These are phyloP conservation scores for Colletotrichum sp. DNA, from an alignment of 2,329 filamentous ascomycete genomes.

Conservation along the genomic window DNA sequence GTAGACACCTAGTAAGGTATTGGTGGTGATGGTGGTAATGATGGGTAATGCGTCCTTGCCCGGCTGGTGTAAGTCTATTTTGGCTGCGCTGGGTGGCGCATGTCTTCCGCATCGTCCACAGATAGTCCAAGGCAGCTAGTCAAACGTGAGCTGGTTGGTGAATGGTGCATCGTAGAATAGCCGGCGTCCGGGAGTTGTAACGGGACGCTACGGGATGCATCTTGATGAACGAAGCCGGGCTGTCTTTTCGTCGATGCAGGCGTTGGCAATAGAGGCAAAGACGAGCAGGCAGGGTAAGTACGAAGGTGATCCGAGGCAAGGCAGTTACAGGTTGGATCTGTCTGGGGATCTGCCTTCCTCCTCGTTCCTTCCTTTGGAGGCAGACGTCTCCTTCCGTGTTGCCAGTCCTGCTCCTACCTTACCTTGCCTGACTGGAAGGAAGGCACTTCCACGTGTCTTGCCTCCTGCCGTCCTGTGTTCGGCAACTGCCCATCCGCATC, in stretches of 20 bases:
- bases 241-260: not conserved
- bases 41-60: not conserved
- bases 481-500: not conserved
- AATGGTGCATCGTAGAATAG: not conserved
- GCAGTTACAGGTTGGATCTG: not conserved
- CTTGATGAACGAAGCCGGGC: not conserved
- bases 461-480: not conserved
- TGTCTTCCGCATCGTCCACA: not conserved
- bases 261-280: not conserved
- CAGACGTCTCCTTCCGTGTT: not conserved
- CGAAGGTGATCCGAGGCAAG: not conserved
- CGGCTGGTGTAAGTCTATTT: not conserved
- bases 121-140: not conserved
- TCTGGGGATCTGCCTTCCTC: not conserved
- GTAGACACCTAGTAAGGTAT: not conserved
- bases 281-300: not conserved
- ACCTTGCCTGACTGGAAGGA: not conserved
- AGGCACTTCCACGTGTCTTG: not conserved
- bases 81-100: not conserved
- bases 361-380: not conserved
- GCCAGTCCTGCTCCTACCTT: not conserved
- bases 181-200: not conserved
- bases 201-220: not conserved
- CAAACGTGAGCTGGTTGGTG: not conserved
- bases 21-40: not conserved